Conservation (phyloP, 345 rosid species). For the Eucalyptus pumila region DNA sequence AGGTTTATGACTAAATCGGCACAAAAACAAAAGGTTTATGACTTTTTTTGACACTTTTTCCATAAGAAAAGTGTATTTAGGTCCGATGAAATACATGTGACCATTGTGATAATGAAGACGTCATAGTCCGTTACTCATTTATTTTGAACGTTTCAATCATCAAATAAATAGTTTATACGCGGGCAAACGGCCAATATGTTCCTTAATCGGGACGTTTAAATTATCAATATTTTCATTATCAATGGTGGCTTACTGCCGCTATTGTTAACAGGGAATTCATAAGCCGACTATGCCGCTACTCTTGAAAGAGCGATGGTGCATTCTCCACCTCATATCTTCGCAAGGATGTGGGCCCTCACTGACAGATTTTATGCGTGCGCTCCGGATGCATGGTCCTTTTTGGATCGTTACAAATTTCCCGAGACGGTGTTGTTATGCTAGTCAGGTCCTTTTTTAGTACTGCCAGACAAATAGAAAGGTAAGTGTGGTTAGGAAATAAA, state of each 20-base stretch:
- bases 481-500: background rate
- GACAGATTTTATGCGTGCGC: no score
- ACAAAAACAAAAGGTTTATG: no score
- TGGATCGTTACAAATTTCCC: background rate
- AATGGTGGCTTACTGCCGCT: background rate
- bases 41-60: no score
- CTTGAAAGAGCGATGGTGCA: background rate
- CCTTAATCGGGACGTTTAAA: background rate
- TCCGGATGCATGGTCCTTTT: background rate
- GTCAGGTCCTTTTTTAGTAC: background rate
- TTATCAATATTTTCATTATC: background rate
- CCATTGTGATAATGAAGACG: background rate
- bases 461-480: background rate
- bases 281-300: background rate
- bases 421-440: background rate
- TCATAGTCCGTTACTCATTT: fast-evolving
- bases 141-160: background rate
- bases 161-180: background rate
- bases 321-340: no score
- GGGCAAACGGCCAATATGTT: background rate
- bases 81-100: fast-evolving
- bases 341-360: no score
- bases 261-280: background rate
- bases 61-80: background rate
- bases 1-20: no score